Conservation (phyloP, 495 filamentous ascomycete species). For the Daldinia childiae region DNA sequence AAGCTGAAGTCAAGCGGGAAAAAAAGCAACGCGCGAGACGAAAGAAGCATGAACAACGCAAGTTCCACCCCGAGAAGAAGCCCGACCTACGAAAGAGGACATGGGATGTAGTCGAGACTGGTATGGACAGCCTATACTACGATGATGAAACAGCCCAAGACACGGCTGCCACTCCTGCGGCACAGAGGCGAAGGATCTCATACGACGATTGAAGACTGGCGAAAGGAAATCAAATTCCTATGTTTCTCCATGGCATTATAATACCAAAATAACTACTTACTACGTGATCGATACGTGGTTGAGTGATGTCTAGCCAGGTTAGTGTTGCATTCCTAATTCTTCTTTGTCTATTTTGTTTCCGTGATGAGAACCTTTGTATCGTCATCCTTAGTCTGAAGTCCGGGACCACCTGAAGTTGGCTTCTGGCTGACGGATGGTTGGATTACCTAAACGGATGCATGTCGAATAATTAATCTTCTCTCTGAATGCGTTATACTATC, state of each 20-base stretch:
- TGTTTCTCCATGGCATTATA: neutral
- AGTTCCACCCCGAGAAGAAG: conserved; percentile 57
- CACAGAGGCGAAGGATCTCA: conserved; percentile 57
- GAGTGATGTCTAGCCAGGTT: conserved; percentile 24
- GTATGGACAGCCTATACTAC: conserved; percentile 62
- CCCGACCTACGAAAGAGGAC: conserved; percentile 66
- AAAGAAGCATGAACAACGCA: conserved; percentile 51
- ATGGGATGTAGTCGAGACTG: conserved; percentile 65
- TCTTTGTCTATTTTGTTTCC: conserved; percentile 23
- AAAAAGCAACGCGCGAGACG: conserved; percentile 39
- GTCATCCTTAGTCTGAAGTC: conserved; percentile 74
- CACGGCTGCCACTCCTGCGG: conserved; percentile 33
- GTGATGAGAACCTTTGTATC: conserved; percentile 71
- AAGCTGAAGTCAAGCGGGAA: conserved; percentile 43
- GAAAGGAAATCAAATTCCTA: neutral
- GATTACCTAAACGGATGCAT: conserved; percentile 50
- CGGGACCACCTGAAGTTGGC: conserved; percentile 42
- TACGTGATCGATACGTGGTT: conserved; percentile 2
- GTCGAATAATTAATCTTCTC: conserved; percentile 71
- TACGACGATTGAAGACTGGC: conserved; percentile 58
- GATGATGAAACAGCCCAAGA: conserved; percentile 50
- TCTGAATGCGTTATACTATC: conserved; percentile 55
- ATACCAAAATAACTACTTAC: neutral
- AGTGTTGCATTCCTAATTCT: conserved; percentile 22
- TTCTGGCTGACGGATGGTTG: conserved; percentile 37